These are phyloP conservation scores for Vitis cinerea DNA, from an alignment of 164 flowering plant genomes.

Conservation along the genomic window DNA sequence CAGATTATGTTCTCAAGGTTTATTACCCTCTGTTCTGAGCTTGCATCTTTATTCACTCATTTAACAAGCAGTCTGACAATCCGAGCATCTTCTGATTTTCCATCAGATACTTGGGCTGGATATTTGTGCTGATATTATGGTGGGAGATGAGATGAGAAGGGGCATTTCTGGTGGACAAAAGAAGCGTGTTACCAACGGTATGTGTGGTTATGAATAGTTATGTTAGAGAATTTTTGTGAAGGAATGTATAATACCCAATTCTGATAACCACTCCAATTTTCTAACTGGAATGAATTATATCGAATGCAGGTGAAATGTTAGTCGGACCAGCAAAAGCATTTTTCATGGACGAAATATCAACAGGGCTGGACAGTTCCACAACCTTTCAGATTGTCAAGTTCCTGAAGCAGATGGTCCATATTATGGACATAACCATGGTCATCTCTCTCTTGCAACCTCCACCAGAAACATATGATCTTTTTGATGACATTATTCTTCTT, in stretches of 20 bases:
- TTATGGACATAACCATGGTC: constrained; percentile 57
- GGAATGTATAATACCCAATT: not conserved
- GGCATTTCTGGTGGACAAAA: constrained; percentile 71
- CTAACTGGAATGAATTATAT: constrained; percentile 39
- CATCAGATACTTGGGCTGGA: constrained; percentile 60
- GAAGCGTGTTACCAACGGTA: constrained; percentile 54
- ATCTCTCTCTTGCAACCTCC: constrained; percentile 67
- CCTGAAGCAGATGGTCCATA: constrained; percentile 60
- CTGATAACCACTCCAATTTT: too few relatives aligned
- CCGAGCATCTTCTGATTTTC: not conserved
- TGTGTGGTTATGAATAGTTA: too few relatives aligned
- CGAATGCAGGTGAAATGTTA: constrained; percentile 22
- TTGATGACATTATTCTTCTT: constrained; percentile 55
- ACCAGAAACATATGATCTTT: constrained; percentile 58
- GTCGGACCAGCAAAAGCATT: constrained; percentile 65
- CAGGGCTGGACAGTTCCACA: constrained; percentile 65
- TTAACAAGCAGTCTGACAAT: not conserved
- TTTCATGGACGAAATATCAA: constrained; percentile 71
- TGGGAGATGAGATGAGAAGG: constrained; percentile 62
- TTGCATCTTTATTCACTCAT: not conserved
- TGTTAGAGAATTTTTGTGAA: too few relatives aligned
- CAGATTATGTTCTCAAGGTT: constrained; percentile 66
- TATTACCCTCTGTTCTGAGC: not conserved
- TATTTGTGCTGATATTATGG: constrained; percentile 54
- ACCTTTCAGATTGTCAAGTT: constrained; percentile 56